Conservation (phyloP, 2,329 filamentous ascomycete species). For the Aureobasidium subglaciale region DNA sequence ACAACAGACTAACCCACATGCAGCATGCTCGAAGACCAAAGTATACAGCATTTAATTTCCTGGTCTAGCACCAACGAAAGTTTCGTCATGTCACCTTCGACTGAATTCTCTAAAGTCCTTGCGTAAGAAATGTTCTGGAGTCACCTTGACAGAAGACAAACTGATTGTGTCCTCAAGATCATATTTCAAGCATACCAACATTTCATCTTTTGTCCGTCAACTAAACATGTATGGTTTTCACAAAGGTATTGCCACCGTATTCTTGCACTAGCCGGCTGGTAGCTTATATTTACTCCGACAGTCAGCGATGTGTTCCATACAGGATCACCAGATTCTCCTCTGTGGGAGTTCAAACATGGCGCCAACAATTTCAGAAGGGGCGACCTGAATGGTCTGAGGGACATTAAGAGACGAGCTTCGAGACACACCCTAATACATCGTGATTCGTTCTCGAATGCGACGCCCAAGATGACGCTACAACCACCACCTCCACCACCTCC, state of each 20-base stretch:
- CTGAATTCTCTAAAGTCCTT: slow-evolving; percentile 95
- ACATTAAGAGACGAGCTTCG: slow-evolving; percentile 92
- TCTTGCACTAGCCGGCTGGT: background rate
- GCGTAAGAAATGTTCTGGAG: slow-evolving; percentile 57
- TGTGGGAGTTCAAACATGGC: slow-evolving; percentile 99
- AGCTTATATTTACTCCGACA: slow-evolving; percentile 32
- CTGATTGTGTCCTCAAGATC: slow-evolving; percentile 58
- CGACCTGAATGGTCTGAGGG: slow-evolving; percentile 80
- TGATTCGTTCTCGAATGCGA: slow-evolving; percentile 66
- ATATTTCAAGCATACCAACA: slow-evolving; percentile 99
- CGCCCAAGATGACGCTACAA: slow-evolving; percentile 48
- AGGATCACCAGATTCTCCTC: slow-evolving; percentile 80
- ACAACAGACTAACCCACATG: slow-evolving; percentile 25
- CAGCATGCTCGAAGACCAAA: slow-evolving; percentile 94
- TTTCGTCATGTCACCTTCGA: slow-evolving; percentile 97
- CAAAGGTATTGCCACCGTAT: slow-evolving; percentile 64
- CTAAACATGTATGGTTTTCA: slow-evolving; percentile 99
- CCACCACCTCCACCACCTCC: slow-evolving; percentile 73
- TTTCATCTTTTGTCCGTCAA: slow-evolving; percentile 95
- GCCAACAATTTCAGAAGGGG: slow-evolving; percentile 96
- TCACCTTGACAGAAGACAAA: slow-evolving; percentile 16
- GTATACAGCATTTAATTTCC: slow-evolving; percentile 90
- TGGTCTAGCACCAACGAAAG: slow-evolving; percentile 93
- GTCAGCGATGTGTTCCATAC: slow-evolving; percentile 98
- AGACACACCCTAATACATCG: slow-evolving; percentile 88